These are phyloP conservation scores for Suillus paluster DNA, from an alignment of 768 basidiomycete genomes.

Conservation along the genomic window DNA sequence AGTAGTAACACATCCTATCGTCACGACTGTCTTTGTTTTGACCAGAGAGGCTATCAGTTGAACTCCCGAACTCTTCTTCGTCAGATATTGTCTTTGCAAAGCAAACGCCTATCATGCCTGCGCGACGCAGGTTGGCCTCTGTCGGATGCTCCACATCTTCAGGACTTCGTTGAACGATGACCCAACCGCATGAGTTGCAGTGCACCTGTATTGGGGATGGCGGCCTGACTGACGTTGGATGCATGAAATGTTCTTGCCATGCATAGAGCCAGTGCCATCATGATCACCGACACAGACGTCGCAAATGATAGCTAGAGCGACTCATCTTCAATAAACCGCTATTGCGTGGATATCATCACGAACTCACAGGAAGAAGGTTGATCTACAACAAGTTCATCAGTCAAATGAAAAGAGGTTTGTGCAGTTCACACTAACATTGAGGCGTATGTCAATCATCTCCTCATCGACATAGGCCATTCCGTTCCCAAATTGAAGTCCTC, in stretches of 20 bases:
- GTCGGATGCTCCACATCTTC: neutral
- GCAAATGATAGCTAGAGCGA: neutral
- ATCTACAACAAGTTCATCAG: neutral
- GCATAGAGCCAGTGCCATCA: neutral
- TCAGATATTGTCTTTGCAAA: neutral
- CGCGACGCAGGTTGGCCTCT: neutral
- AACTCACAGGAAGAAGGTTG: constrained; percentile 5
- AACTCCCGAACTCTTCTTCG: neutral
- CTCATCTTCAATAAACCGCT: neutral
- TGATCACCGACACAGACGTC: neutral
- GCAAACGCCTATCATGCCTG: constrained; percentile 6
- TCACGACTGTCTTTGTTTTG: neutral
- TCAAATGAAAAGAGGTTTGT: neutral
- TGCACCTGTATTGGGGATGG: neutral
- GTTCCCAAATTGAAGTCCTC: neutral
- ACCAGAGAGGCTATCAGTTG: neutral
- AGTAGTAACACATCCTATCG: neutral
- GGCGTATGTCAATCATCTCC: neutral
- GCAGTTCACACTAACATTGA: neutral
- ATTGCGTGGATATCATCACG: neutral
- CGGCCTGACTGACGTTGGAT: neutral
- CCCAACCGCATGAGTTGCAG: constrained; percentile 4
- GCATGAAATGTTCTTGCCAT: neutral
- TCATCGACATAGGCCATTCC: neutral
- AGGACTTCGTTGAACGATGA: neutral